Conservation (phyloP, 805 yeast species). For the Starmerella tilneyi region DNA sequence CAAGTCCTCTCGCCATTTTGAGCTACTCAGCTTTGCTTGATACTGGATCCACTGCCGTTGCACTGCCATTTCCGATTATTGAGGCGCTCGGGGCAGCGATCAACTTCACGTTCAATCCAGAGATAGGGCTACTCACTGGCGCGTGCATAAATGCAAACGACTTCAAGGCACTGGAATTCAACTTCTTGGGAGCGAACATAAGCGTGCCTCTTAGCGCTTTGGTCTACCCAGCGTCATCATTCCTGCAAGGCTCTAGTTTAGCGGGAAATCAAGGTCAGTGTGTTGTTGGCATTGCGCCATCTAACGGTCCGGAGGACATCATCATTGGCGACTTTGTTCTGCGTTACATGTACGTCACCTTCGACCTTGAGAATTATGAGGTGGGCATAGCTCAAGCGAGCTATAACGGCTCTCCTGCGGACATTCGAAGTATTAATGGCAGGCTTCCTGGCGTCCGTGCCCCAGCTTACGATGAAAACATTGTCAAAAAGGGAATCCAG, state of each 20-base stretch:
- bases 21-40: constrained; percentile 1
- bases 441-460: constrained; percentile 26
- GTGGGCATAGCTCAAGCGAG: constrained; percentile 46
- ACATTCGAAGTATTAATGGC: constrained; percentile 24
- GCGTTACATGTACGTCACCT: constrained; percentile 53
- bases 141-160: neutral
- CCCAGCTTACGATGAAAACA: neutral
- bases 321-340: constrained; percentile 57
- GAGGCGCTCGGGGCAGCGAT: neutral
- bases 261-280: neutral
- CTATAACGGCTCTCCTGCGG: constrained; percentile 14
- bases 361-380: constrained; percentile 47
- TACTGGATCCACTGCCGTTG: constrained; percentile 1
- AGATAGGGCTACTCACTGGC: neutral
- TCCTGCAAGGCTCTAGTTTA: neutral
- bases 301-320: constrained; percentile 17
- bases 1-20: neutral
- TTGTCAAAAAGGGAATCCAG: neutral
- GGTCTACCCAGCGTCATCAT: neutral
- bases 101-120: neutral
- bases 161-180: neutral
- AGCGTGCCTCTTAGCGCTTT: neutral
- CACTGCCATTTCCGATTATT: neutral
- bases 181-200: constrained; percentile 2
- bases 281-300: neutral